Base-by-base conservation (phyloP, 73 alveolate genomes). In the Paramecium tetraurelia region DNA sequence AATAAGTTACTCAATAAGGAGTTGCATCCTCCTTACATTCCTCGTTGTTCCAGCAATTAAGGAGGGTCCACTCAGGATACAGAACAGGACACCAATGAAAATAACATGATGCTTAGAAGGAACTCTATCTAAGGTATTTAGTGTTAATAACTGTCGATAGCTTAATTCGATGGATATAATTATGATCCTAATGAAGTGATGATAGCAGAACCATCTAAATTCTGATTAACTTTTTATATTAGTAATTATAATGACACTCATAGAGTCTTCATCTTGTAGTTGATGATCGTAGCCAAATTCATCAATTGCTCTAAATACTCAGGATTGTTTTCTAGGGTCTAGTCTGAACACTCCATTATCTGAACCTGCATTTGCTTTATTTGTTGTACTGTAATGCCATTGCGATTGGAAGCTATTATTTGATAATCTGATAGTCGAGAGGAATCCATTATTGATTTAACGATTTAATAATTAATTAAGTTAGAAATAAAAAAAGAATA, bases 131-230 rank as follows among this genome's bases (percentile, higher is more conserved):
- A 50, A 77, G 93, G 41, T 29, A 59, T 24, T 36, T 80, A 76
- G n/a, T 59, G 92, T 36, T 58, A 70, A 59, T 92, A 71, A 24
- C 31, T 80, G 11, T 84, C 86, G 3, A 50, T 93, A 76, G 93
- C 94, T 31, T 85, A 77, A 20, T 95, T 95, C 72, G 89, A 95
- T 38, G 97, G 97, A 21, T 95, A 95, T 36, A 86, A 80, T 59
- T 95, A 59, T 80, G 97, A 95, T 88, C 86, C 86, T 72, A 72
- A 31, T 38, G 86, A 72, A 35, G 36, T 63, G n/a, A 72, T 72
- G 86, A 35, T 22, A 29, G 86, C 86, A 33, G 86, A 72, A 36
- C 59, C 84, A 63, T 63, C 84, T 27, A 63, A 63, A 63, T 27
- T 63, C 10, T 63, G 84, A 63, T 63, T 63, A 31, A 63, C 46